A percentile compares a stretch with the other conserved stretches of the same genome.
phyloP scores from a whole-genome alignment of 306 rosid species.

The Lithocarpus polystachyus region DNA sequence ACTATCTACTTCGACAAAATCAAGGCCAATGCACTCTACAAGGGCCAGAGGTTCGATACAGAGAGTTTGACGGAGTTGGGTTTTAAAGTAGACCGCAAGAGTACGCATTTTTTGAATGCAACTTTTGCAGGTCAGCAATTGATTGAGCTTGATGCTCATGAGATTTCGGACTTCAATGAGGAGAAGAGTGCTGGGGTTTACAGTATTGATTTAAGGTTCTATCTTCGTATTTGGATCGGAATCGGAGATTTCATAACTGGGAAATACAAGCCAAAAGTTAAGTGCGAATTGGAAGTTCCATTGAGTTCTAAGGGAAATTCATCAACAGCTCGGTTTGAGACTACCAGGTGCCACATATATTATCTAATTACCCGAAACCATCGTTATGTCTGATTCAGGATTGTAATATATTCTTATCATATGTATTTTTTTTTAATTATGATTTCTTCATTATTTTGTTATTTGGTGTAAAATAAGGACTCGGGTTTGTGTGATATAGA shows the following conservation, averaged over 20 bases:
- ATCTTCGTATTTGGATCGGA: conserved; percentile 44
- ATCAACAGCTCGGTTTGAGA: conserved; percentile 14
- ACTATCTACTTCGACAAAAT: no score
- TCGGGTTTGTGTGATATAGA: no score
- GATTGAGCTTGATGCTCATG: conserved; percentile 3
- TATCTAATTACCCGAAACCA: no score
- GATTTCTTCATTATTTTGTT: no score
- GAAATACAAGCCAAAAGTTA: conserved; percentile 28
- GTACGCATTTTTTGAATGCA: conserved; percentile 25
- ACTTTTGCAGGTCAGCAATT: conserved; percentile 36
- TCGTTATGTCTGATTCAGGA: no score
- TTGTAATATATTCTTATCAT: no score
- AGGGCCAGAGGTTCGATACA: no score
- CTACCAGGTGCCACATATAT: conserved; percentile 34
- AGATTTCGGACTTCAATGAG: conserved; percentile 14
- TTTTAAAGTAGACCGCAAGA: conserved; percentile 13
- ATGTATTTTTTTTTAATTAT: no score
- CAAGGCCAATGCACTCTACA: no score
- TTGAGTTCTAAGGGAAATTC: conserved; percentile 25
- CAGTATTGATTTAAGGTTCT: conserved; percentile 39
- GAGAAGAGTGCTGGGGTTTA: conserved; percentile 28
- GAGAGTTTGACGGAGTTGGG: no score
- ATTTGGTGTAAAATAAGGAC: no score
- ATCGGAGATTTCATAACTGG: conserved; percentile 28
- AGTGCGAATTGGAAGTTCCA: conserved; percentile 57